Percentiles rank a stretch among this genome's conserved stretches.
Evolutionary conservation across 2,329 filamentous ascomycete genomes (phyloP).

Genomic region (Didymella lethalis): DNA sequence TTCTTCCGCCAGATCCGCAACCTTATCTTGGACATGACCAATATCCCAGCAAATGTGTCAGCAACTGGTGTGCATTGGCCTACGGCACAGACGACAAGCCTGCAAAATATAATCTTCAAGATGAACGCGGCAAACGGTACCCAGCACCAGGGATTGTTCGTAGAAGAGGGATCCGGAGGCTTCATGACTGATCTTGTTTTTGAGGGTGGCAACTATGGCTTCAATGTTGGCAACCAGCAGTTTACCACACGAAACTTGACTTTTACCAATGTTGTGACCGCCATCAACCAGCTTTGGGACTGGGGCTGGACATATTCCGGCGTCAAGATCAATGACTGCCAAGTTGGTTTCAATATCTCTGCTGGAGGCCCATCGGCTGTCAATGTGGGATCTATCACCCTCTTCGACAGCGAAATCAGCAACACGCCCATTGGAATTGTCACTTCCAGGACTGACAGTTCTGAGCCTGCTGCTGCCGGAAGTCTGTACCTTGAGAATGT

Average conservation of each 20-base stretch:
- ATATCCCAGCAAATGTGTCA: constrained; percentile 55
- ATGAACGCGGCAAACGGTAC: constrained; percentile 56
- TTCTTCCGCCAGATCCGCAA: constrained; percentile 73
- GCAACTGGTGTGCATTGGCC: constrained; percentile 59
- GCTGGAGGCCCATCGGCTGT: constrained; percentile 48
- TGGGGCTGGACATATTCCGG: constrained; percentile 67
- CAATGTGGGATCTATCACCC: constrained; percentile 62
- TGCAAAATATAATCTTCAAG: constrained; percentile 57
- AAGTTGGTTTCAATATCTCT: constrained; percentile 61
- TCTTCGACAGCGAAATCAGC: constrained; percentile 64
- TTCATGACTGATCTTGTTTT: constrained; percentile 58
- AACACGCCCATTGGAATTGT: constrained; percentile 61
- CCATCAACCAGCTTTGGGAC: constrained; percentile 65
- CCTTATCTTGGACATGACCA: constrained; percentile 67
- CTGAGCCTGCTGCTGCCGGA: constrained; percentile 56
- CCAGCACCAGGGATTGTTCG: constrained; percentile 56
- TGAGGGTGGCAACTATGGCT: constrained; percentile 53
- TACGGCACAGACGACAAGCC: constrained; percentile 55
- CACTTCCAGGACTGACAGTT: constrained; percentile 56
- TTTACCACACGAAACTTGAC: constrained; percentile 66
- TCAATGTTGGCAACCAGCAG: constrained; percentile 57
- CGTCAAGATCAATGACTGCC: constrained; percentile 62
- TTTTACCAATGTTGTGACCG: constrained; percentile 61
- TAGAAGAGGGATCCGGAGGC: constrained; percentile 55
- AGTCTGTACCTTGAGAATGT: constrained; percentile 65